phyloP scores from a whole-genome alignment of 192 early-diverging fungal genomes.

The Dimargaris xerosporica region DNA sequence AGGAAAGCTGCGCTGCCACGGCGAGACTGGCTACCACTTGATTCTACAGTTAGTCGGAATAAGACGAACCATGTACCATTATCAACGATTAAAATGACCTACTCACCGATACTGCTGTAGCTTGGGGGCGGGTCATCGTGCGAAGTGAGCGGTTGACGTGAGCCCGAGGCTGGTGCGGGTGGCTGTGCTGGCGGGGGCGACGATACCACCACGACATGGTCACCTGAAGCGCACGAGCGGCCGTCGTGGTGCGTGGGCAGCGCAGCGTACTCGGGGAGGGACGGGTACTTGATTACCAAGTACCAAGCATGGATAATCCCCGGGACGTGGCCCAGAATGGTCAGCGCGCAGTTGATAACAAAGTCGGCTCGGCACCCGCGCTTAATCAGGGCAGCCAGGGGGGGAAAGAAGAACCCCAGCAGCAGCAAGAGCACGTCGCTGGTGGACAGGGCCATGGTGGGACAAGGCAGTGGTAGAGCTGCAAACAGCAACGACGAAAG shows the following conservation, averaged over 20 bases:
- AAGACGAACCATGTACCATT: no score
- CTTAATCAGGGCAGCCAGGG: conserved; percentile 46
- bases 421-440: conserved; percentile 20
- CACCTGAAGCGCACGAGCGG: neutral
- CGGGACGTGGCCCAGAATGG: conserved; percentile 48
- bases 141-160: neutral
- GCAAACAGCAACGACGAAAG: no score
- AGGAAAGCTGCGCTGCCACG: no score
- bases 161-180: neutral
- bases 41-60: no score
- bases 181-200: neutral
- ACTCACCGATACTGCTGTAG: neutral
- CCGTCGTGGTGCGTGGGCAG: neutral
- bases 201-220: neutral
- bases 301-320: conserved; percentile 53
- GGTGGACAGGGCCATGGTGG: no score
- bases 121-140: neutral
- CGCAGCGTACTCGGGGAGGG: neutral
- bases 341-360: conserved; percentile 53
- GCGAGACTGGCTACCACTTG: no score
- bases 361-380: conserved; percentile 37
- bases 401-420: conserved; percentile 38
- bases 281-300: conserved; percentile 26
- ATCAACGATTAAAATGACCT: no score
- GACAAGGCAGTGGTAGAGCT: no score